These are phyloP conservation scores for Gamarada debralockiae DNA, from an alignment of 495 filamentous ascomycete genomes.

Conservation along the genomic window DNA sequence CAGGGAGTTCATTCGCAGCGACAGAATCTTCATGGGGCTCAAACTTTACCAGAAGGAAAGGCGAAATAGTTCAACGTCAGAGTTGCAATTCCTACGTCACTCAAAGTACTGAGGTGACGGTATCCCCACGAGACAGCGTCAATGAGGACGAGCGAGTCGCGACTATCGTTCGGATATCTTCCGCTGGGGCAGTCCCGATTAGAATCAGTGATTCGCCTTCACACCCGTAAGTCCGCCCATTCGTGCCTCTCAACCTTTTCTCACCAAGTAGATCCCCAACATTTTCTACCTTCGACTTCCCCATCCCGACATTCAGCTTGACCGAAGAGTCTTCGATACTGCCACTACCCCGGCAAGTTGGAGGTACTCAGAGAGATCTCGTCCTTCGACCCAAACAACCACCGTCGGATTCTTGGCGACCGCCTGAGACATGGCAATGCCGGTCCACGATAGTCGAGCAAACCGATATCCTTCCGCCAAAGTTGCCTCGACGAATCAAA, in stretches of 20 bases:
- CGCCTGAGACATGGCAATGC: constrained; percentile 34
- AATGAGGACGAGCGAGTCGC: constrained; percentile 26
- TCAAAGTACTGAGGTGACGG: constrained; percentile 30
- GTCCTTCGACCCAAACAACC: neutral
- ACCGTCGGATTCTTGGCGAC: constrained; percentile 38
- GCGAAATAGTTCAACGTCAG: constrained; percentile 25
- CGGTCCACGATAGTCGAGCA: neutral
- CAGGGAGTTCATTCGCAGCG: constrained; percentile 28
- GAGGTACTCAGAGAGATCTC: neutral
- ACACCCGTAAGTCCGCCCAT: neutral
- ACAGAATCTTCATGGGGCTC: constrained; percentile 28
- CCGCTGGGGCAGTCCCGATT: constrained; percentile 20
- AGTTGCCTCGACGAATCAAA: neutral
- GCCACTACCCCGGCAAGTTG: constrained; percentile 2
- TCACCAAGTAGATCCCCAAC: neutral
- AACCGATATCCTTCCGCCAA: neutral
- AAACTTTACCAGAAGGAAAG: constrained; percentile 2
- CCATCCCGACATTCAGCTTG: constrained; percentile 1
- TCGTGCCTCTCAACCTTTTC: neutral
- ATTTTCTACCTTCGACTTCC: constrained; percentile 9
- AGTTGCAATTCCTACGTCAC: constrained; percentile 36
- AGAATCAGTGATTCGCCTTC: constrained; percentile 2
- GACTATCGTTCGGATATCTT: constrained; percentile 35
- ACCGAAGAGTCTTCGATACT: neutral
- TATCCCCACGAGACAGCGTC: constrained; percentile 28